Evolutionary conservation across 2,329 filamentous ascomycete species (phyloP).

Genomic region (Gaeumannomyces sp.): DNA sequence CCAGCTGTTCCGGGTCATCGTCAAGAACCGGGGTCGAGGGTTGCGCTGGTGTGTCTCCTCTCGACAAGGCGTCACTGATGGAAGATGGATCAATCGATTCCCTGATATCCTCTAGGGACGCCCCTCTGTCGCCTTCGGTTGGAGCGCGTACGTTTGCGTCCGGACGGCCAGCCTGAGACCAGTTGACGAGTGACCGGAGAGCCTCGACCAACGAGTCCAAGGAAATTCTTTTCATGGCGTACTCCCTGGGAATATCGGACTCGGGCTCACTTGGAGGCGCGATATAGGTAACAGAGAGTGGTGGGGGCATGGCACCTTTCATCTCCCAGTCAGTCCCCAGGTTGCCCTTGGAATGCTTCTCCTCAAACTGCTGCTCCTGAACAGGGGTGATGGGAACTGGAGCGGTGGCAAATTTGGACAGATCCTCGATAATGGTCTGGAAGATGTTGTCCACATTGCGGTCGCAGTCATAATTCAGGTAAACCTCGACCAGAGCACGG

Average conservation of each 20-base stretch:
- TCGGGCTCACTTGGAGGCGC: conserved; percentile 53
- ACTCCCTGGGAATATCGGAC: conserved; percentile 76
- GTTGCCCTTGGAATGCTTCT: conserved; percentile 59
- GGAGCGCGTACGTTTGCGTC: conserved; percentile 49
- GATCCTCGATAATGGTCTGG: conserved; percentile 87
- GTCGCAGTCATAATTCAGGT: conserved; percentile 98
- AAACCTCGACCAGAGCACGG: conserved; percentile 84
- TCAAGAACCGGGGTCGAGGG: conserved; percentile 67
- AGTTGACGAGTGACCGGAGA: conserved; percentile 83
- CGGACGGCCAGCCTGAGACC: conserved; percentile 63
- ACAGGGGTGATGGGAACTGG: conserved; percentile 67
- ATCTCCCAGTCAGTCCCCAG: conserved; percentile 75
- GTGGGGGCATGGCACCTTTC: conserved; percentile 77
- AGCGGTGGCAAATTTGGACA: conserved; percentile 78
- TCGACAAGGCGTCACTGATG: conserved; percentile 51
- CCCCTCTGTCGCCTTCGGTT: conserved; percentile 43
- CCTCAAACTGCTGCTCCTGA: conserved; percentile 83
- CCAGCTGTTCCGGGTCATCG: conserved; percentile 90
- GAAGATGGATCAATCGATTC: conserved; percentile 71
- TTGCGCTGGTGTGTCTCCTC: conserved; percentile 50
- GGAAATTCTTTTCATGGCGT: conserved; percentile 82
- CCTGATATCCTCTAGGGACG: conserved; percentile 50
- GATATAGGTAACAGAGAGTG: conserved; percentile 74
- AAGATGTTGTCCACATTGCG: conserved; percentile 95
- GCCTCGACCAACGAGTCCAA: conserved; percentile 86